Evolutionary conservation across 2,329 filamentous ascomycete genomes (phyloP).

Genomic region (Myrmaecium sp.): DNA sequence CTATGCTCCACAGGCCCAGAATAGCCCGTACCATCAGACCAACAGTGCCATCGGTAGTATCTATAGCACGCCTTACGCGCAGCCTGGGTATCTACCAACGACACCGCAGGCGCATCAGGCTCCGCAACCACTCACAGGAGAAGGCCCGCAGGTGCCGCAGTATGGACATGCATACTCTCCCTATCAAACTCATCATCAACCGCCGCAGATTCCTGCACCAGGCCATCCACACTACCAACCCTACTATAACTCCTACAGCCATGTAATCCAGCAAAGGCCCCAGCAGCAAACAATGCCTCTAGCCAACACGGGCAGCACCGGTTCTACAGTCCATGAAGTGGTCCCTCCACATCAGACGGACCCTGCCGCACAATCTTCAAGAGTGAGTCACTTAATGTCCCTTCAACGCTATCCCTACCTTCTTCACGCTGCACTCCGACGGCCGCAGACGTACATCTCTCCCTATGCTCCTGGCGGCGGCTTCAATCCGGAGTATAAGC

Average conservation of each 20-base stretch:
- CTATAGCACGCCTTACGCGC: conserved; percentile 13
- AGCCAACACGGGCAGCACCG: conserved; percentile 9
- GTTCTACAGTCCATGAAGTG: conserved; percentile 12
- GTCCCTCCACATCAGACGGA: conserved; percentile 9
- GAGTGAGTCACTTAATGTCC: conserved; percentile 22
- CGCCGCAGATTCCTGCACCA: conserved; percentile 7
- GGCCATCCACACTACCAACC: conserved; percentile 6
- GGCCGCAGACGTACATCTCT: conserved; percentile 28
- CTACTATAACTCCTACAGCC: too few relatives aligned
- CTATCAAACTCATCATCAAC: conserved; percentile 9
- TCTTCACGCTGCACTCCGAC: conserved; percentile 25
- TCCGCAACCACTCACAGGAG: conserved; percentile 19
- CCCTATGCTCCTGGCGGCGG: conserved; percentile 27
- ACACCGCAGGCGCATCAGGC: conserved; percentile 21
- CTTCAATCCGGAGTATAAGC: conserved; percentile 23
- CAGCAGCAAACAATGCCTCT: conserved; percentile 11
- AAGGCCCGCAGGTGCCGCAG: conserved; percentile 11
- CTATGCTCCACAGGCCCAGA: conserved; percentile 17
- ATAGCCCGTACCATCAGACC: conserved; percentile 4
- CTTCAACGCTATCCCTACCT: conserved; percentile 29
- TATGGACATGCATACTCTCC: conserved; percentile 10
- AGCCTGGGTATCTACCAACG: conserved; percentile 19
- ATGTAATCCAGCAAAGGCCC: conserved; percentile 12
- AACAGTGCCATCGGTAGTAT: conserved; percentile 12
- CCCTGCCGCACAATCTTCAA: conserved; percentile 12